These are phyloP conservation scores for Kluyveromyces sp. DNA, from an alignment of 1,139 yeast genomes.

Conservation along the genomic window DNA sequence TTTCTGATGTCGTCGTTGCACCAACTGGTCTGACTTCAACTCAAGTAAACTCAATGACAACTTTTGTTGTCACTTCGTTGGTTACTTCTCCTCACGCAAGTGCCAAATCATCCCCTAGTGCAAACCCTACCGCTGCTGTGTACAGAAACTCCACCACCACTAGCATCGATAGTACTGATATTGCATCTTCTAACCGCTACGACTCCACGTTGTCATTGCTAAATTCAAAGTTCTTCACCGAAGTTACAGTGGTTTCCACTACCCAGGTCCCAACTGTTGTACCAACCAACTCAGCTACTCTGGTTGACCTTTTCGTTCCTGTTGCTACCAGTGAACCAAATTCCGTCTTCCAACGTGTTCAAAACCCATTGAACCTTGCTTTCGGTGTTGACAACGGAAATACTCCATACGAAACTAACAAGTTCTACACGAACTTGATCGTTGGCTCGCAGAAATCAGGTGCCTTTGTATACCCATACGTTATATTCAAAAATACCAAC, in stretches of 20 bases:
- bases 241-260: conserved; percentile 19
- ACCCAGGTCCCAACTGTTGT: conserved; percentile 7
- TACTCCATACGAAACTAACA: conserved; percentile 53
- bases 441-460: conserved; percentile 44
- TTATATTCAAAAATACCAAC: conserved; percentile 45
- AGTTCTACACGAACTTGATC: conserved; percentile 59
- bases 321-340: conserved; percentile 45
- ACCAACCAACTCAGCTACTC: conserved; percentile 2
- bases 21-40: conserved; percentile 11
- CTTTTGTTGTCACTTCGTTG: too few relatives aligned
- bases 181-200: too few relatives aligned
- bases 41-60: background rate
- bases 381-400: conserved; percentile 39
- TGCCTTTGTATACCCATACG: conserved; percentile 58
- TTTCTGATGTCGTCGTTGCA: conserved; percentile 10
- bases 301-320: conserved; percentile 38
- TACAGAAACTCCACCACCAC: too few relatives aligned
- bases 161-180: too few relatives aligned
- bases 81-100: too few relatives aligned
- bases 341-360: conserved; percentile 40
- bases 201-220: too few relatives aligned
- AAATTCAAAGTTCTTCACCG: conserved; percentile 6
- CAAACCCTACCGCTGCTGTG: too few relatives aligned
- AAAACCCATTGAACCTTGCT: conserved; percentile 42
- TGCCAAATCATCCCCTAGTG: too few relatives aligned